These are phyloP conservation scores for Colletotrichum sp. DNA, from an alignment of 2,329 filamentous ascomycete genomes.

Conservation along the genomic window DNA sequence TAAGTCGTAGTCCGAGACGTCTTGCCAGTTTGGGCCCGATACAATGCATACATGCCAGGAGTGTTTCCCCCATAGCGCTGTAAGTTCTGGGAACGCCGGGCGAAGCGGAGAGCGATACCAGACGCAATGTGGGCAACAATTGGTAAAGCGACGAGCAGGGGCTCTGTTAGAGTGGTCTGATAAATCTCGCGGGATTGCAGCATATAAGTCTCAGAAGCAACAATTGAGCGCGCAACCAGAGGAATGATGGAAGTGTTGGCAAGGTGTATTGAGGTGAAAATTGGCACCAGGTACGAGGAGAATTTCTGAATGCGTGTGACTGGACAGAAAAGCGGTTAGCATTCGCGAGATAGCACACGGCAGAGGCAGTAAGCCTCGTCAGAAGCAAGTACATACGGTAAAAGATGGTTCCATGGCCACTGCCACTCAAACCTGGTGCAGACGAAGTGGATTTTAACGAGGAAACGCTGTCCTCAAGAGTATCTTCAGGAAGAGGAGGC, in stretches of 20 bases:
- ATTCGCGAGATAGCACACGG: background rate
- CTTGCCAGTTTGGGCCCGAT: constrained; percentile 32
- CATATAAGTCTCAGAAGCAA: constrained; percentile 81
- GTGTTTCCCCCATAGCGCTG: constrained; percentile 76
- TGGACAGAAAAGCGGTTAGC: constrained; percentile 32
- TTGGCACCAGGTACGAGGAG: constrained; percentile 82
- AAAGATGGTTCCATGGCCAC: constrained; percentile 72
- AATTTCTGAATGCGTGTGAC: constrained; percentile 83
- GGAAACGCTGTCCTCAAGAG: constrained; percentile 31
- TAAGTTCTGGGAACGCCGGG: constrained; percentile 74
- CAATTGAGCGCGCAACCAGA: constrained; percentile 72
- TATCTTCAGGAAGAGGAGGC: constrained; percentile 39
- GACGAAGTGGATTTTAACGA: constrained; percentile 47
- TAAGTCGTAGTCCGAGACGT: constrained; percentile 33
- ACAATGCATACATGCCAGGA: constrained; percentile 49
- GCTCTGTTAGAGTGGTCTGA: constrained; percentile 81
- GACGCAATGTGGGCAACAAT: constrained; percentile 77
- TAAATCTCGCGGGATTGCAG: constrained; percentile 92
- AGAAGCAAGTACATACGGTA: constrained; percentile 63
- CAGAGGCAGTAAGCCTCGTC: background rate
- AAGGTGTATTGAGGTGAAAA: constrained; percentile 79
- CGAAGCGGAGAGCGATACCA: constrained; percentile 76
- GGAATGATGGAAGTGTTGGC: constrained; percentile 84
- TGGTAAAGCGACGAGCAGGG: constrained; percentile 77
- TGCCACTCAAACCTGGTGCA: constrained; percentile 61